Evolutionary conservation across 768 basidiomycete genomes (phyloP).

Genomic region (Melanogaster broomeanus): DNA sequence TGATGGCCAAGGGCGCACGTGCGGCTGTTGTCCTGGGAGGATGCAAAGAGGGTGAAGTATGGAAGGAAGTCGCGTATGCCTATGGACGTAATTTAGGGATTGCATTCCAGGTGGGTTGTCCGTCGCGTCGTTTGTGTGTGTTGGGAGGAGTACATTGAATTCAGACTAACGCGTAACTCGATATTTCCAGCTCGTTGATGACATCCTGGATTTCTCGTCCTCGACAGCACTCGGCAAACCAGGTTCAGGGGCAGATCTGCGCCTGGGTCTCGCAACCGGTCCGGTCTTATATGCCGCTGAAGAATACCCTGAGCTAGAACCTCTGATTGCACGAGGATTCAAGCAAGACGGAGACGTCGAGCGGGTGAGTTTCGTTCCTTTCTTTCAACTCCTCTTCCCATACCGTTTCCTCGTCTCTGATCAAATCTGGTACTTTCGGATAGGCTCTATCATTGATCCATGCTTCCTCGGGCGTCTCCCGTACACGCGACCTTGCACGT

Average conservation of each 20-base stretch:
- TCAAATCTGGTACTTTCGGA: not conserved
- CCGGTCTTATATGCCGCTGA: constrained; percentile 88
- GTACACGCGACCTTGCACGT: constrained; percentile 75
- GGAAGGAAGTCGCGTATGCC: constrained; percentile 89
- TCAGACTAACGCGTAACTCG: not conserved
- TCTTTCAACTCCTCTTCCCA: not conserved
- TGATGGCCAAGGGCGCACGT: constrained; percentile 87
- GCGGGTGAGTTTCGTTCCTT: constrained; percentile 45
- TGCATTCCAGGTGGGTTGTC: constrained; percentile 82
- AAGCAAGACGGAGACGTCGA: constrained; percentile 77
- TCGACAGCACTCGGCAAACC: constrained; percentile 86
- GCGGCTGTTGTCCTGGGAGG: constrained; percentile 90
- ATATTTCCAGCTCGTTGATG: constrained; percentile 80
- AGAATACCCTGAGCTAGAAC: constrained; percentile 73
- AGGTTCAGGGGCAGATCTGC: constrained; percentile 74
- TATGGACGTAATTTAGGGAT: constrained; percentile 91
- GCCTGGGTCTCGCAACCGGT: constrained; percentile 82
- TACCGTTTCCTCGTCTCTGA: not conserved
- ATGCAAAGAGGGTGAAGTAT: constrained; percentile 68
- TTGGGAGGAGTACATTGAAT: not conserved
- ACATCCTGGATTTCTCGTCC: constrained; percentile 90
- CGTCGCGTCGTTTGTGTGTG: not conserved
- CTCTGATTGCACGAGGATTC: constrained; percentile 81
- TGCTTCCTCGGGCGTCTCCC: constrained; percentile 71
- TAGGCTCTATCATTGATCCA: constrained; percentile 64